A percentile compares a stretch with the other conserved stretches of the same genome.
Evolutionary conservation across 106 monocot species (phyloP).

Genomic region (Posidonia australis): DNA sequence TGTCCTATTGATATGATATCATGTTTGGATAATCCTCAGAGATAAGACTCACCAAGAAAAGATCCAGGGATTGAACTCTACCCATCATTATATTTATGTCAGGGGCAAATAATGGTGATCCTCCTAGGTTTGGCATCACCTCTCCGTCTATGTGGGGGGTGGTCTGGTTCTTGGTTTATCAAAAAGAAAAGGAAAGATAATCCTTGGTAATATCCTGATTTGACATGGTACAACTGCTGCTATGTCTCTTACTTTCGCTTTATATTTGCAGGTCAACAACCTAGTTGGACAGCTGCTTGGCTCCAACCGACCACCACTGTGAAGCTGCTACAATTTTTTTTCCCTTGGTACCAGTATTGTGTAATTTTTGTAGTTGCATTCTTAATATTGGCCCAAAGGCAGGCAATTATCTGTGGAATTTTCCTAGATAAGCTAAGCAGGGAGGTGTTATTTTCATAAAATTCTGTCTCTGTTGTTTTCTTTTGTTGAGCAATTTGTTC

Average conservation of each 20-base stretch:
- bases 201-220: too few species aligned
- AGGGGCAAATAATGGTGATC: too few species aligned
- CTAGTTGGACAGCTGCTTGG: constrained; percentile 73
- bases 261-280: constrained; percentile 51
- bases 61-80: too few species aligned
- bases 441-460: neutral
- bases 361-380: neutral
- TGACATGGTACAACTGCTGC: too few species aligned
- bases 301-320: constrained; percentile 50
- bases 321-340: constrained; percentile 9
- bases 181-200: too few species aligned
- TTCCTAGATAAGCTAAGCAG: neutral
- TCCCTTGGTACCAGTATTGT: neutral
- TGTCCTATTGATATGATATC: too few species aligned
- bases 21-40: too few species aligned
- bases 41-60: too few species aligned
- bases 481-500: neutral
- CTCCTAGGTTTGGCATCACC: too few species aligned
- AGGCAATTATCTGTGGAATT: neutral
- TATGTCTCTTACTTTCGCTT: neutral
- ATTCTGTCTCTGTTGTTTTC: neutral
- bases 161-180: too few species aligned
- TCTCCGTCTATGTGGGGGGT: too few species aligned
- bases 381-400: neutral
- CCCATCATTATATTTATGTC: too few species aligned